phyloP scores from a whole-genome alignment of 129 eudicot species.

The Chrysanthemum lavandulifolium region DNA sequence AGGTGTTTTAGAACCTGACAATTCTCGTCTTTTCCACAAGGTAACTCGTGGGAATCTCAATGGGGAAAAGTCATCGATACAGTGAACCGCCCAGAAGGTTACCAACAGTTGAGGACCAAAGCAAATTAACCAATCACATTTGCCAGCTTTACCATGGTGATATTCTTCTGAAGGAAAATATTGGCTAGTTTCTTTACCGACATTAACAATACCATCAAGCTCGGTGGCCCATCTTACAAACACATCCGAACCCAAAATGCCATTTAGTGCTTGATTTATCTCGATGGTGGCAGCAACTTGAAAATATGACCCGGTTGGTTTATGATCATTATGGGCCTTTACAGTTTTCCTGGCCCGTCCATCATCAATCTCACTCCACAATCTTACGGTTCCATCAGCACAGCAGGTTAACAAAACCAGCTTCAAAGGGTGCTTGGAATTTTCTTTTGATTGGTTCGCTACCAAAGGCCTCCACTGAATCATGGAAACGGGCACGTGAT shows the following conservation, averaged over 20 bases:
- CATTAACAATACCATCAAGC: slow-evolving; percentile 50
- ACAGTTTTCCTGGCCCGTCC: slow-evolving; percentile 51
- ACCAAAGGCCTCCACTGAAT: slow-evolving; percentile 93
- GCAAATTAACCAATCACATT: slow-evolving; percentile 90
- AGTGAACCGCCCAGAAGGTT: slow-evolving; percentile 87
- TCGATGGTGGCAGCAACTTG: slow-evolving; percentile 81
- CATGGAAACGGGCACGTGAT: slow-evolving; percentile 70
- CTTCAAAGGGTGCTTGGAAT: slow-evolving; percentile 41
- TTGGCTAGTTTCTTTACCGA: slow-evolving; percentile 40
- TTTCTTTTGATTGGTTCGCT: slow-evolving; percentile 38
- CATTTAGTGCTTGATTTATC: slow-evolving; percentile 67
- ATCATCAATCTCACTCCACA: slow-evolving; percentile 88
- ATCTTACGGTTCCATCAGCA: slow-evolving; percentile 83
- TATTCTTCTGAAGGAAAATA: slow-evolving; percentile 46
- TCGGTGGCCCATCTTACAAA: slow-evolving; percentile 76
- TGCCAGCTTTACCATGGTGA: slow-evolving; percentile 58
- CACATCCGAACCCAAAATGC: slow-evolving; percentile 62
- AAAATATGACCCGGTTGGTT: slow-evolving; percentile 48
- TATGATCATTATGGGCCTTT: slow-evolving; percentile 56
- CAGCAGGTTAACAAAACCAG: slow-evolving; percentile 72
- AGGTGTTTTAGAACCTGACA: slow-evolving; percentile 39
- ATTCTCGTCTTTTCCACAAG: slow-evolving; percentile 68
- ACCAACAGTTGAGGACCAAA: slow-evolving; percentile 61
- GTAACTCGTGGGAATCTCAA: slow-evolving; percentile 85
- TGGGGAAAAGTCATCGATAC: slow-evolving; percentile 88